phyloP scores from a whole-genome alignment of 345 rosid species.

The Boechera stricta region DNA sequence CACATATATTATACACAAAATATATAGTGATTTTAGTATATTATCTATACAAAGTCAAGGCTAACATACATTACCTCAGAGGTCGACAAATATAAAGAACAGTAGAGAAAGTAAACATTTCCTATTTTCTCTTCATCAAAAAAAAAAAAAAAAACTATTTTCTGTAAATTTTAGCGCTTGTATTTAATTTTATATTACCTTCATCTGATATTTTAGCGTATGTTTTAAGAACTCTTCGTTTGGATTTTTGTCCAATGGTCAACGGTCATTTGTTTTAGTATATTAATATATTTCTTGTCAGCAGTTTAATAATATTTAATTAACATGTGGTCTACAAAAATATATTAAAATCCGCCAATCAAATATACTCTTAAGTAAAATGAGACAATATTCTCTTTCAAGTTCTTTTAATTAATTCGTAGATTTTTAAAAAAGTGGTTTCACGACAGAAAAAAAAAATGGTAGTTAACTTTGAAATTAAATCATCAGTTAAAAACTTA shows the following conservation, averaged over 20 bases:
- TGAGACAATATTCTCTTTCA: neutral
- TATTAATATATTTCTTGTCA: neutral
- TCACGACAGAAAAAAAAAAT: neutral
- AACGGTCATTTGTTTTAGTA: neutral
- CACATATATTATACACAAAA: neutral
- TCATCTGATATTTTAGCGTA: neutral
- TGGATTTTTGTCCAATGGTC: conserved; percentile 14
- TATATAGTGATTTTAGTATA: neutral
- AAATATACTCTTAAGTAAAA: neutral
- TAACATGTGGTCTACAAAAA: neutral
- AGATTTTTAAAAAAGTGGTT: neutral
- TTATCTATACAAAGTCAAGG: conserved; percentile 17
- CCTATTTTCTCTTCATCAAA: neutral
- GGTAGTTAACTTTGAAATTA: neutral
- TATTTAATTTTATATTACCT: neutral
- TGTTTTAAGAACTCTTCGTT: conserved; percentile 19
- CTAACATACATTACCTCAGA: neutral
- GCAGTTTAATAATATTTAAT: neutral
- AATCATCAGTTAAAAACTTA: neutral
- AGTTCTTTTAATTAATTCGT: neutral
- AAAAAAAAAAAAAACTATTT: neutral
- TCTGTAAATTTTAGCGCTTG: neutral
- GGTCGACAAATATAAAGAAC: neutral
- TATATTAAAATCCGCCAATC: neutral
- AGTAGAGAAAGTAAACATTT: neutral